Conservation (phyloP, 768 basidiomycete species). For the Suillus clintonianus region DNA sequence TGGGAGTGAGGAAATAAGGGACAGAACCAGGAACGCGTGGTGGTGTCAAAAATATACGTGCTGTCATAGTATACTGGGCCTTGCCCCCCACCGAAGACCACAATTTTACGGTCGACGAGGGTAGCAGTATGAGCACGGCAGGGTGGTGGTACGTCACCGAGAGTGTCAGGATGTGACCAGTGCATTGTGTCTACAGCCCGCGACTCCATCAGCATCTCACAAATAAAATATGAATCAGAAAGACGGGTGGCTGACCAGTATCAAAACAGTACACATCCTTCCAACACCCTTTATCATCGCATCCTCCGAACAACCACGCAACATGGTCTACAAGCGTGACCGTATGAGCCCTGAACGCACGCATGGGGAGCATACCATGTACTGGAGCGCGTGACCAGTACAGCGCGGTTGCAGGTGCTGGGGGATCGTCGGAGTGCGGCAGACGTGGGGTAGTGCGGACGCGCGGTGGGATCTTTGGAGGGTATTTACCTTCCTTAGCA, state of each 20-base stretch:
- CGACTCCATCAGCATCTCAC: neutral
- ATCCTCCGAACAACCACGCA: constrained; percentile 90
- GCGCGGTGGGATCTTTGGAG: constrained; percentile 26
- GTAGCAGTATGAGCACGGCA: constrained; percentile 90
- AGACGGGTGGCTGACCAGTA: constrained; percentile 50
- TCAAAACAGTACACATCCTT: constrained; percentile 85
- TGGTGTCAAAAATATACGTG: constrained; percentile 82
- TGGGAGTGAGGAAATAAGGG: constrained; percentile 37
- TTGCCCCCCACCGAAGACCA: constrained; percentile 87
- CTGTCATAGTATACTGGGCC: constrained; percentile 81
- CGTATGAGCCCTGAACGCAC: constrained; percentile 78
- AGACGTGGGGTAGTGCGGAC: constrained; percentile 56
- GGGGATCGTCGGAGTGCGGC: constrained; percentile 60
- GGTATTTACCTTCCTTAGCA: constrained; percentile 21
- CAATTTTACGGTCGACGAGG: constrained; percentile 74
- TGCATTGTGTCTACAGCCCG: constrained; percentile 73
- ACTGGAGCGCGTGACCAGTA: constrained; percentile 87
- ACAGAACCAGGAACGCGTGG: constrained; percentile 63
- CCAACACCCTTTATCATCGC: constrained; percentile 76
- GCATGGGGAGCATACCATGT: constrained; percentile 65
- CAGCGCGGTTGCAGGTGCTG: constrained; percentile 73
- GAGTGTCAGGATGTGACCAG: constrained; percentile 78
- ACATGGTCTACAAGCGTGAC: constrained; percentile 80
- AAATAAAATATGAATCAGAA: constrained; percentile 3
- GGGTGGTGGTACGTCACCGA: constrained; percentile 80